Evolutionary conservation across 2,329 filamentous ascomycete genomes (phyloP), one percentile per base, ranked within the genome.

Genomic region (Colletotrichum sidae): DNA sequence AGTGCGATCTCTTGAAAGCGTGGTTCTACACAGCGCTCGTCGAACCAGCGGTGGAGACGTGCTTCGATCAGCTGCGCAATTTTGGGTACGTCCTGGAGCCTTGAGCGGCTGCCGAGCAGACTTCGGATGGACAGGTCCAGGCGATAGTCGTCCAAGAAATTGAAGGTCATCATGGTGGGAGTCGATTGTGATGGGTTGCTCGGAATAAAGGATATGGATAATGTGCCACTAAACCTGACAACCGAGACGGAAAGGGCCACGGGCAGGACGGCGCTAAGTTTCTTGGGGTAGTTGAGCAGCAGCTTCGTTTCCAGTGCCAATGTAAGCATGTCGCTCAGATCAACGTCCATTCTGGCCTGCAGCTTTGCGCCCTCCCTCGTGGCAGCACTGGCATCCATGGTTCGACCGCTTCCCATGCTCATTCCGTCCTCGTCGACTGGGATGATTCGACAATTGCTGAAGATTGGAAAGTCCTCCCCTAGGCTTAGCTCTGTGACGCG

Each of bases 381-480:
- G 17, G 84, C 85, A 52, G 79, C 83, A 55, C 81, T 82, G 4
- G 83, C 79, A 64, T 86, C 83, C 47, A 86, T 82, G n/a, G 80
- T 82, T 68, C 80, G 82, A 13, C 83, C 81, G 34, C 77, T 76
- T 60, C 80, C 84, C 41, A 90, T 80, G 49, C 80, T 84, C 41
- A 90, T 77, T 1, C 91, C 91, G 76, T 94, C 91, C 70, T 95
- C 92, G 72, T 93, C 90, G 0, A 97, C 92, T 2, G 94, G 93
- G 67, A 97, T 97, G 60, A 99, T 92, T 65, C 96, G 89, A 74
- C 96, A 98, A 77, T 99, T 99, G 81, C 94, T 97, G 78, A 99
- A 97, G 57, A 99, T 99, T 35, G 96, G 96, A 69, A 98, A 99
- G 72, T 99, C 96, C 72, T 99, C 96, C 37, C 96, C 96, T 5